Evolutionary conservation across 2,329 filamentous ascomycete species (phyloP), one percentile per base, ranked within the genome.

Genomic region (Arthrinium puccinioides): DNA sequence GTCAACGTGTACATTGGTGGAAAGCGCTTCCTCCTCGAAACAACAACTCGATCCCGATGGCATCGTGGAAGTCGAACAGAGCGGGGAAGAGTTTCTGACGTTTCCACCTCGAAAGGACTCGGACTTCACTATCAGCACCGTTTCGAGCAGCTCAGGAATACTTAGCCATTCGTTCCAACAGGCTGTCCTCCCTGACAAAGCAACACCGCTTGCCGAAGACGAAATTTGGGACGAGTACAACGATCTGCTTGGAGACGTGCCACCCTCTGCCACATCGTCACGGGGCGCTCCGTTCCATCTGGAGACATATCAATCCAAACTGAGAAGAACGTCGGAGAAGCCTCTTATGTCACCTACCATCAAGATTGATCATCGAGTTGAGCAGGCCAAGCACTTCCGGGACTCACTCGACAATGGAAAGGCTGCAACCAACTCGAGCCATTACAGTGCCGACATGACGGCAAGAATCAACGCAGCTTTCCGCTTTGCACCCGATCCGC

Each of bases 161-260:
- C 64, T 71, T 35, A 78, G 74, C 38, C 79, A 73, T 44, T 69
- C 71, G 10, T 73, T 74, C 6, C 76, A 80, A 20, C 34, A 24
- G 4, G 81, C 84, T 6, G 62, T 87, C 3, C 66, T 84, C 16
- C 83, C 84, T 1, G 63, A 67, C 4, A 69, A 67, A 30, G 76
- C 79, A 4, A 80, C 77, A 0, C n/a, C n/a, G n/a, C 70, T 82
- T 4, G 77, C 67, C 1, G 85, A 94, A 46, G 90, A 96, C 50
- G 90, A 96, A 54, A 74, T 95, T 2, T 97, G 90, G 90, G 82
- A 89, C 36, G 90, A 94, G 60, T 96, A 94, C 54, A 82, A 97
- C 47, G 90, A 96, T 50, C 66, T 96, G 10, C 74, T 96, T 37
- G 84, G 85, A 36, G 81, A 86, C 9, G 61, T 61, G 2, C 69